Evolutionary conservation across 2,329 filamentous ascomycete genomes (phyloP).

Genomic region (Ascochyta lentis): DNA sequence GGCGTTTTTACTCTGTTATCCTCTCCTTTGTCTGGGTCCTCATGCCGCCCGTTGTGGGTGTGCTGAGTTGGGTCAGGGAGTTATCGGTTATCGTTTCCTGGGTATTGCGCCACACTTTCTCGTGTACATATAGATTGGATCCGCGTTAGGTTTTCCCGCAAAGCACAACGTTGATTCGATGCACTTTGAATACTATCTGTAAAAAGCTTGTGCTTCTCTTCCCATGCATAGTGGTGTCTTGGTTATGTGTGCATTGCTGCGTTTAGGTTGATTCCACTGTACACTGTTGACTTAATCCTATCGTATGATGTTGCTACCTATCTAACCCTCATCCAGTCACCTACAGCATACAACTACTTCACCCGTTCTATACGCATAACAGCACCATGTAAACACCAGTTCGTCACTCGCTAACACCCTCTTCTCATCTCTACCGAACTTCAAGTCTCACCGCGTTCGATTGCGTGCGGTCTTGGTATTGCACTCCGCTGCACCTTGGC

Average conservation of each 20-base stretch:
- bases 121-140: conserved; percentile 15
- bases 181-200: conserved; percentile 1
- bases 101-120: background rate
- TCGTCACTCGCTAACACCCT: too few relatives aligned
- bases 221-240: background rate
- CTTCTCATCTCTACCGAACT: too few relatives aligned
- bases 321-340: too few relatives aligned
- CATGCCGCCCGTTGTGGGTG: conserved; percentile 17
- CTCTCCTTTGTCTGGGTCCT: conserved; percentile 14
- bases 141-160: background rate
- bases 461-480: too few relatives aligned
- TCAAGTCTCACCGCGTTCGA: too few relatives aligned
- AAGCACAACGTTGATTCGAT: background rate
- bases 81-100: background rate
- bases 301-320: too few relatives aligned
- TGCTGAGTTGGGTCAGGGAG: background rate
- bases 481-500: too few relatives aligned
- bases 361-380: too few relatives aligned
- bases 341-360: too few relatives aligned
- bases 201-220: background rate
- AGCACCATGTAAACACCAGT: too few relatives aligned
- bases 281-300: too few relatives aligned
- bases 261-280: background rate
- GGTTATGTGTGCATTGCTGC: background rate
- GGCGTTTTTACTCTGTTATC: conserved; percentile 4